Percentiles rank a stretch among this genome's conserved stretches.
Evolutionary conservation across 2,329 filamentous ascomycete species (phyloP).

Genomic region (Fusarium tanahbumbuense): DNA sequence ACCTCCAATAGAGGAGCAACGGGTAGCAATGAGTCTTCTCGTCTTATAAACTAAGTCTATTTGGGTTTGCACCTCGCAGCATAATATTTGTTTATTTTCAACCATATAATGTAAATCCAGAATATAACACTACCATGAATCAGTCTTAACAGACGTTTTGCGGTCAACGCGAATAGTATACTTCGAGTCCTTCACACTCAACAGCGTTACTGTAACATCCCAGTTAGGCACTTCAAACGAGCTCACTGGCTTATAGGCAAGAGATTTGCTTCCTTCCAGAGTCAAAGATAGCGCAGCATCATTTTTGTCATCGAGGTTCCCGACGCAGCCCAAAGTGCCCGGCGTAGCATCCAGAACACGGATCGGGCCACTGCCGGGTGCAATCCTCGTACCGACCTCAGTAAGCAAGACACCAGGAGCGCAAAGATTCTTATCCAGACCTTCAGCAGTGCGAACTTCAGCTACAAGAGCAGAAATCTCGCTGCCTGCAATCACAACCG

Average conservation of each 20-base stretch:
- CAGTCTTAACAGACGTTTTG: not conserved
- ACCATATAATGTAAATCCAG: rapidly evolving
- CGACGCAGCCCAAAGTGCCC: not conserved
- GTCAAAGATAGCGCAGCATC: not conserved
- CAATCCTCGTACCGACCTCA: not conserved
- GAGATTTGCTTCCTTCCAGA: not conserved
- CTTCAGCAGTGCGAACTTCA: not conserved
- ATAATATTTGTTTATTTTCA: too few relatives aligned
- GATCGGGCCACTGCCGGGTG: not conserved
- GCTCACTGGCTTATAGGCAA: not conserved
- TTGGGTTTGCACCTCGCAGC: rapidly evolving
- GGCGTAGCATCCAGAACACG: not conserved
- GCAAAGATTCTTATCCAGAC: not conserved
- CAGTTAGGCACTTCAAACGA: not conserved
- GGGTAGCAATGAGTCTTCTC: too few relatives aligned
- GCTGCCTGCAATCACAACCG: not conserved
- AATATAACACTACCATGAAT: not conserved
- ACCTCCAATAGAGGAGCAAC: too few relatives aligned
- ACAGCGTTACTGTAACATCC: not conserved
- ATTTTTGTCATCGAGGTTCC: not conserved
- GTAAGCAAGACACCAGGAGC: not conserved
- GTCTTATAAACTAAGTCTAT: too few relatives aligned
- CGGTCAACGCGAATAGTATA: not conserved
- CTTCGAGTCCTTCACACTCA: not conserved
- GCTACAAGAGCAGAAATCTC: not conserved